Evolutionary conservation across 1,284 basidiomycete species (phyloP).

Genomic region (Pholiota adiposa): DNA sequence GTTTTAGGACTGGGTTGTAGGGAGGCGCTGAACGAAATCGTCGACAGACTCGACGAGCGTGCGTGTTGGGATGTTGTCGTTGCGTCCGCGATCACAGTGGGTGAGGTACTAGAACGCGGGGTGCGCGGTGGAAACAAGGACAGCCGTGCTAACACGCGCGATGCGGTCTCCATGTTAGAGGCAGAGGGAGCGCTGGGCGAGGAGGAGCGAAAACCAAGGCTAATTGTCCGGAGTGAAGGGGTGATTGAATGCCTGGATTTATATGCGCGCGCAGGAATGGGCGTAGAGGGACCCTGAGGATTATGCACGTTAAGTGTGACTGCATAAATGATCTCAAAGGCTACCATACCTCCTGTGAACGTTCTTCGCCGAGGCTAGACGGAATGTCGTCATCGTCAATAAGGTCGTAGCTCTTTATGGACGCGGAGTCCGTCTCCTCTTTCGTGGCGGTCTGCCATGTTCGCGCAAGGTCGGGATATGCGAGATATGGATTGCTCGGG

Average conservation of each 20-base stretch:
- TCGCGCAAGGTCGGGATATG: conserved; percentile 52
- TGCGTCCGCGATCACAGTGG: conserved; percentile 24
- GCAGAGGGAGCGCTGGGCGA: conserved; percentile 40
- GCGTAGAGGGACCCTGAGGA: conserved; percentile 38
- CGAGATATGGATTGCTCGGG: conserved; percentile 47
- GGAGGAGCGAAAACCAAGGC: conserved; percentile 53
- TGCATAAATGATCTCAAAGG: conserved; percentile 13
- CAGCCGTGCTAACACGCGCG: conserved; percentile 43
- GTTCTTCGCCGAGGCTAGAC: conserved; percentile 24
- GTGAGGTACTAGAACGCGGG: conserved; percentile 36
- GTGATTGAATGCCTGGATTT: conserved; percentile 48
- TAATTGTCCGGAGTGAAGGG: conserved; percentile 57
- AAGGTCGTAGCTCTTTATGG: conserved; percentile 61
- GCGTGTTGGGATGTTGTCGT: conserved; percentile 39
- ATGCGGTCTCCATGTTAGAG: conserved; percentile 32
- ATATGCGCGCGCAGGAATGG: conserved; percentile 41
- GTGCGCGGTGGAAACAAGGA: conserved; percentile 48
- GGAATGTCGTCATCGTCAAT: conserved; percentile 54
- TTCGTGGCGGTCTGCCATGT: conserved; percentile 15
- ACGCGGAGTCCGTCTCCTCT: conserved; percentile 38
- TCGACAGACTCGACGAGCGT: conserved; percentile 49
- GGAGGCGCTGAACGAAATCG: conserved; percentile 31
- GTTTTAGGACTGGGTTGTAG: conserved; percentile 27
- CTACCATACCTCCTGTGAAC: conserved; percentile 27
- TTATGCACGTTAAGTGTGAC: conserved; percentile 16